Evolutionary conservation across 1,139 yeast genomes (phyloP), one percentile per base, ranked within the genome.

Genomic region (Suhomyces wounanorum): DNA sequence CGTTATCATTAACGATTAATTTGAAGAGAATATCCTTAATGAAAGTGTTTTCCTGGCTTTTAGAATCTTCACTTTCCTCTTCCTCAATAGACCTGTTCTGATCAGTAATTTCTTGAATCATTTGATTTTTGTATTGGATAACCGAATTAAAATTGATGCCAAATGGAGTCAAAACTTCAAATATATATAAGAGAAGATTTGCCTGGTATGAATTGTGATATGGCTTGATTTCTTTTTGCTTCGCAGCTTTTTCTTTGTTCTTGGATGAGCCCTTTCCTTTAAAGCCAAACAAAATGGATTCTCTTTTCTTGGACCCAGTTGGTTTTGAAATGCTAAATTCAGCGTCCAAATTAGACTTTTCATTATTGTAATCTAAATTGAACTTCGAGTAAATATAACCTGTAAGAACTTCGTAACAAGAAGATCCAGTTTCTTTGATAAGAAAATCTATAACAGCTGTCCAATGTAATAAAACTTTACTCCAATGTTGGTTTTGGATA

Each of bases 391-490:
- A 64, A 3, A 75, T 61, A 54, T 68, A 75, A 3, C 61, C 60
- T 9, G 73, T 61, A 35, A 77, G 62, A 13, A 71, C 67, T 51
- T 76, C 81, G 55, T 75, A 75, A 39, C 72, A 64, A 23, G 66
- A 66, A 7, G 75, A 63, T 0, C 81, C 81, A 33, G 73, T 56
- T 59, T 77, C 81, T 37, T 65, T 63, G 4, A 75, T 61, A 11
- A 77, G 54, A 55, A 60, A 75, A 33, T 70, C 69, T 3, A 76
- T 44, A 0, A 73, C 60, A 1, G 60, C 57, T 3, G 57, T 52
- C 75, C 75, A 73, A 23, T 73, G 77, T 6, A 52, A 47, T 36
- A 73, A 55, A 0, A 63, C 55, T 41, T 67, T 69, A 40, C 59
- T 63, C 80, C 80, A 76, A 5, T 60, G 59, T 42, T 65, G 65